Evolutionary conservation across 345 rosid genomes (phyloP).

Genomic region (Psidium friedrichsthalianum): DNA sequence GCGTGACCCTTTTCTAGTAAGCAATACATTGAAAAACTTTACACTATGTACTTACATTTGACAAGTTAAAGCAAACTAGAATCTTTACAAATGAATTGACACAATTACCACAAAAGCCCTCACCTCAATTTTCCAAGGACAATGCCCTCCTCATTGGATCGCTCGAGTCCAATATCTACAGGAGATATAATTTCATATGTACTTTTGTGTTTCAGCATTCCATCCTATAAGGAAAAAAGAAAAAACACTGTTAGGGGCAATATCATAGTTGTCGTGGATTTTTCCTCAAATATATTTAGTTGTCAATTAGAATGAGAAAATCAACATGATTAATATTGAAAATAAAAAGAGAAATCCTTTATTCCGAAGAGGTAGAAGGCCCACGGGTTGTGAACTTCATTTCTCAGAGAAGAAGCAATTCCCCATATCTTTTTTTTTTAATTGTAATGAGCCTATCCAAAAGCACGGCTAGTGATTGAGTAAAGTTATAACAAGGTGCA

Average conservation of each 20-base stretch:
- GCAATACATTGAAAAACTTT: not conserved
- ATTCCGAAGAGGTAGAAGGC: no score
- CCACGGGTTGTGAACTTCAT: no score
- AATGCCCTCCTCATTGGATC: constrained; percentile 78
- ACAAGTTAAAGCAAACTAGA: not conserved
- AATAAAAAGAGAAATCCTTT: no score
- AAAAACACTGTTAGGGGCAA: not conserved
- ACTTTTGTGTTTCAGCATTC: constrained; percentile 90
- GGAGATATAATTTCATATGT: constrained; percentile 91
- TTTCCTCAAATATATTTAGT: not conserved
- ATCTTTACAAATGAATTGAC: not conserved
- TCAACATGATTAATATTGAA: not conserved
- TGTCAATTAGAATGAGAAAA: not conserved
- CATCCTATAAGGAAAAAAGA: constrained; percentile 45
- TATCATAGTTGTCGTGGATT: not conserved
- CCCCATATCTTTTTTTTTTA: no score
- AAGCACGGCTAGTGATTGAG: no score
- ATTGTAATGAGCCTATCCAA: no score
- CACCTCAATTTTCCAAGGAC: constrained; percentile 95
- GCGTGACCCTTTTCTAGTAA: not conserved
- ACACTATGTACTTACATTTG: not conserved
- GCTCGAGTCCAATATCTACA: constrained; percentile 83
- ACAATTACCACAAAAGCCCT: not conserved
- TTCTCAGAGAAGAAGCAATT: no score
- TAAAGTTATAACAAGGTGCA: no score